Percentiles rank a stretch among this genome's conserved stretches.
phyloP scores from a whole-genome alignment of 2,329 filamentous ascomycete genomes.

The Penicillium sp. region DNA sequence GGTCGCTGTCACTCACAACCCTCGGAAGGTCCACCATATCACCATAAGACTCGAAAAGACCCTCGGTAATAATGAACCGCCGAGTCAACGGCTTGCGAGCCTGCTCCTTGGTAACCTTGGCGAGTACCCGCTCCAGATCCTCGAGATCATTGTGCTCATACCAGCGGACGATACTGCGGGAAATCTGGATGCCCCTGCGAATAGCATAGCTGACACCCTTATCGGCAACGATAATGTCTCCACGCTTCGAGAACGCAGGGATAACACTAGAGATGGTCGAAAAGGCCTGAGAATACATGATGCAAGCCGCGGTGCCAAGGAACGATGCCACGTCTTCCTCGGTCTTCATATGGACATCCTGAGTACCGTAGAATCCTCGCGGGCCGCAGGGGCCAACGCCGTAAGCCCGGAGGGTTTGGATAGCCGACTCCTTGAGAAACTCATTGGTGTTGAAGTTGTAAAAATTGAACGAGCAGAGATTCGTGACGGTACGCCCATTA shows the following conservation, averaged over 20 bases:
- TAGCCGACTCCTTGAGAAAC: constrained; percentile 87
- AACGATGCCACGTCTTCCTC: constrained; percentile 90
- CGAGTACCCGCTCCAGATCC: constrained; percentile 79
- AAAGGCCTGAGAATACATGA: constrained; percentile 94
- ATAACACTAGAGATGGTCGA: constrained; percentile 97
- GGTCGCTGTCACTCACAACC: constrained; percentile 56
- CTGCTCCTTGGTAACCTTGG: constrained; percentile 82
- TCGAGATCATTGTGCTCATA: constrained; percentile 96
- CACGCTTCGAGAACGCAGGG: constrained; percentile 92
- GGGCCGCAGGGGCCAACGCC: constrained; percentile 95
- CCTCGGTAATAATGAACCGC: constrained; percentile 93
- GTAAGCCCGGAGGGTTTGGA: constrained; percentile 88
- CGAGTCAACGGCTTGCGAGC: constrained; percentile 82
- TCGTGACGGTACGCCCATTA: constrained; percentile 84
- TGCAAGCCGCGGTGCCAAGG: constrained; percentile 80
- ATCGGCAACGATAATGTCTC: constrained; percentile 95
- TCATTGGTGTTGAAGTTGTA: constrained; percentile 97
- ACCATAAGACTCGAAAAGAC: constrained; percentile 83
- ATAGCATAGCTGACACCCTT: constrained; percentile 90
- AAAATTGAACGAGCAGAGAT: constrained; percentile 93
- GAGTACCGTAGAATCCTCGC: constrained; percentile 95
- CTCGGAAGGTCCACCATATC: constrained; percentile 81
- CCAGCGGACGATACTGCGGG: constrained; percentile 84
- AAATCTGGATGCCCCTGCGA: constrained; percentile 89
- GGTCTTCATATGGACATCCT: constrained; percentile 96